Percentiles rank a stretch among this genome's conserved stretches.
These are phyloP conservation scores for Solanum pinnatisectum DNA, from an alignment of 257 asterid species.

Conservation along the genomic window DNA sequence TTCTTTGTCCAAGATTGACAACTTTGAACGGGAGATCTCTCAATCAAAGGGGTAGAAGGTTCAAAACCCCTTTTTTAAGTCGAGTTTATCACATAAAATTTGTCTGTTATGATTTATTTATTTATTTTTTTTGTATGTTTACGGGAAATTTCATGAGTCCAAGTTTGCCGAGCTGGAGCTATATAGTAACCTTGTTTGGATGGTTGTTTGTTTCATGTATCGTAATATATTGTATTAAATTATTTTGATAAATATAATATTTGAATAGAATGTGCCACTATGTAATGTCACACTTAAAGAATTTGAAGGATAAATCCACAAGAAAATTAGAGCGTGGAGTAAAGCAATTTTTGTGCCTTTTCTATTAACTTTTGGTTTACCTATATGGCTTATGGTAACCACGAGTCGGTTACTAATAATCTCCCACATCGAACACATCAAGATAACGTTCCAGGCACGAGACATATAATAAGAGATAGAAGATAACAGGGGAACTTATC, in stretches of 20 bases:
- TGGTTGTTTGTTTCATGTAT: background rate
- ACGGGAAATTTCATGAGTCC: background rate
- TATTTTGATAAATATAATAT: background rate
- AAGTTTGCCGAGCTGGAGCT: background rate
- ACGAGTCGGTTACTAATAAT: background rate
- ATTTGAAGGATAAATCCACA: background rate
- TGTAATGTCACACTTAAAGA: background rate
- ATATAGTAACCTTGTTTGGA: background rate
- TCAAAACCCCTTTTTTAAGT: background rate
- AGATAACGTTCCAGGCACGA: background rate
- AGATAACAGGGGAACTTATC: accelerated
- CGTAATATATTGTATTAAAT: background rate
- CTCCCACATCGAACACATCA: background rate
- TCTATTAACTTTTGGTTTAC: background rate
- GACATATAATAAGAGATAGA: background rate
- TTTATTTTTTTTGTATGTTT: background rate
- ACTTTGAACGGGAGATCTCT: background rate
- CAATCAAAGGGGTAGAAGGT: background rate
- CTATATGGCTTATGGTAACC: background rate
- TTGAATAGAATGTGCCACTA: background rate
- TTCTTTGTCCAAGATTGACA: background rate
- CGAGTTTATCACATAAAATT: background rate
- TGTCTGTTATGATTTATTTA: background rate
- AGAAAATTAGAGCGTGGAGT: background rate
- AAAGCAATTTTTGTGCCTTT: background rate